Conservation (phyloP, 805 yeast species). For the Lachancea cidri region DNA sequence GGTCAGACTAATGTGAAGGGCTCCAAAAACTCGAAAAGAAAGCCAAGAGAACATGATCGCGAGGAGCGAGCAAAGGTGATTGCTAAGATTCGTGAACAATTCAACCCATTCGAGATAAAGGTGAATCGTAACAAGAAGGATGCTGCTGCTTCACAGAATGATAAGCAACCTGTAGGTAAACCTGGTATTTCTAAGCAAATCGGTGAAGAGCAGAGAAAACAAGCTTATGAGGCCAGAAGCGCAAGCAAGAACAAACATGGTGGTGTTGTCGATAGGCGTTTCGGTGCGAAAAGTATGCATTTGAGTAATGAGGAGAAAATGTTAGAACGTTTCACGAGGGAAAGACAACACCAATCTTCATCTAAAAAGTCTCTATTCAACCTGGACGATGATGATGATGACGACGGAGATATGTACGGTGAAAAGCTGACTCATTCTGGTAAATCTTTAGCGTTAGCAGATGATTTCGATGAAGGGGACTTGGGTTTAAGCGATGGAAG, state of each 20-base stretch:
- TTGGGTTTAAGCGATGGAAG: conserved; percentile 32
- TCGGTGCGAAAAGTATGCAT: conserved; percentile 75
- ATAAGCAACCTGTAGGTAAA: conserved; percentile 51
- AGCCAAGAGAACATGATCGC: conserved; percentile 61
- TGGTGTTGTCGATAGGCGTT: conserved; percentile 76
- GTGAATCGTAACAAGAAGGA: conserved; percentile 55
- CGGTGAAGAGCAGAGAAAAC: conserved; percentile 59
- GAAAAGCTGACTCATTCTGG: conserved; percentile 74
- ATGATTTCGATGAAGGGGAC: conserved; percentile 48
- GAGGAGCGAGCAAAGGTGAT: conserved; percentile 60
- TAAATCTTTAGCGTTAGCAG: conserved; percentile 55
- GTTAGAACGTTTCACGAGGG: conserved; percentile 91
- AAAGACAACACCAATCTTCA: conserved; percentile 60
- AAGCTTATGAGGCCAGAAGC: conserved; percentile 60
- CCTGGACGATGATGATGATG: conserved; percentile 64
- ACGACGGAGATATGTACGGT: conserved; percentile 35
- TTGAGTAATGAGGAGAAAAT: conserved; percentile 87
- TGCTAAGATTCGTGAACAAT: conserved; percentile 65
- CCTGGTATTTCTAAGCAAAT: conserved; percentile 66
- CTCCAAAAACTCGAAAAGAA: conserved; percentile 42
- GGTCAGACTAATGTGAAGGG: conserved; percentile 73
- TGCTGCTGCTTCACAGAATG: conserved; percentile 35
- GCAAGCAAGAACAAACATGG: conserved; percentile 68
- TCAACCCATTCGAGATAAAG: conserved; percentile 86
- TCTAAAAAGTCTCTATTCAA: conserved; percentile 59